These are phyloP conservation scores for Kazachstania sp. DNA, from an alignment of 1,139 yeast genomes.

Conservation along the genomic window DNA sequence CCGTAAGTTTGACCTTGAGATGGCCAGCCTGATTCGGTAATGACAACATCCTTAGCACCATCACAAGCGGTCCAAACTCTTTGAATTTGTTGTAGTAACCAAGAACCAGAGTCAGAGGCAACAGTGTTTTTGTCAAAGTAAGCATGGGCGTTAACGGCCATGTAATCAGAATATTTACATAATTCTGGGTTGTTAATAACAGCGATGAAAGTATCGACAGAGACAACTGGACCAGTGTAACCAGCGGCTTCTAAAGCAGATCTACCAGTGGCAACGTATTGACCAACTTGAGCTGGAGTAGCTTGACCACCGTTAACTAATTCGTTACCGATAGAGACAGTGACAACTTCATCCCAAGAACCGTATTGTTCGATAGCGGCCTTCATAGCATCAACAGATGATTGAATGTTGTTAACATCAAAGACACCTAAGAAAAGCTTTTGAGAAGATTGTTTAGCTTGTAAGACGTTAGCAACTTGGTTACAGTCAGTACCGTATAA, in stretches of 20 bases:
- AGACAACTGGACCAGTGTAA: slow-evolving; percentile 62
- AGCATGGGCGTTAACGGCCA: slow-evolving; percentile 77
- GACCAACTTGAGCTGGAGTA: slow-evolving; percentile 46
- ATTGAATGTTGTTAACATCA: slow-evolving; percentile 46
- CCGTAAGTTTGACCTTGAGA: slow-evolving; percentile 58
- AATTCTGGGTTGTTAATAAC: slow-evolving; percentile 61
- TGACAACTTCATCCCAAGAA: slow-evolving; percentile 61
- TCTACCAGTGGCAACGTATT: slow-evolving; percentile 50
- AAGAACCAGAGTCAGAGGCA: slow-evolving; percentile 60
- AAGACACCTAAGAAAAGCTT: slow-evolving; percentile 65
- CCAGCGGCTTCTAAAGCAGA: slow-evolving; percentile 53
- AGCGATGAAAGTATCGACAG: slow-evolving; percentile 75
- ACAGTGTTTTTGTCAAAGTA: slow-evolving; percentile 64
- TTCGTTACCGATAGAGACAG: slow-evolving; percentile 77
- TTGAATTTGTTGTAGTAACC: slow-evolving; percentile 60
- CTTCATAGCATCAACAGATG: slow-evolving; percentile 45
- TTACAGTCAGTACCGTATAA: slow-evolving; percentile 76
- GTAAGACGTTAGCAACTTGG: slow-evolving; percentile 63
- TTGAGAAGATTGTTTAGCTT: slow-evolving; percentile 52
- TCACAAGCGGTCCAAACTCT: slow-evolving; percentile 61
- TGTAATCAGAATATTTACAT: slow-evolving; percentile 64
- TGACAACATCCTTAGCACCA: slow-evolving; percentile 47
- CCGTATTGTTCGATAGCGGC: slow-evolving; percentile 49
- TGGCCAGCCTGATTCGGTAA: slow-evolving; percentile 83
- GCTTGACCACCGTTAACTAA: slow-evolving; percentile 63